Evolutionary conservation across 2,329 filamentous ascomycete species (phyloP), one percentile per base, ranked within the genome.

Genomic region (Davidsoniella australis): DNA sequence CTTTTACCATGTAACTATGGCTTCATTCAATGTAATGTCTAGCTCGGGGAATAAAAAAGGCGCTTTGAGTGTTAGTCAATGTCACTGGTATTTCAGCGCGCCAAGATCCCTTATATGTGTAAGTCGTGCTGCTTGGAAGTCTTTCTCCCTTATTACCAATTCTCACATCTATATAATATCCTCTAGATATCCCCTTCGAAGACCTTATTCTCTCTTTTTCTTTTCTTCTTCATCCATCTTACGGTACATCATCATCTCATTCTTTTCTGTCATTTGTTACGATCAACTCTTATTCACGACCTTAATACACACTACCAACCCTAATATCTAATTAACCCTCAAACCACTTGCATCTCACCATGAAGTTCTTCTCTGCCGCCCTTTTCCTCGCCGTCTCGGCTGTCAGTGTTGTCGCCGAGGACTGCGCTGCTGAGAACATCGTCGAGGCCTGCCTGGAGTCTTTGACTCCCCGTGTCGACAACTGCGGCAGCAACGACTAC

Each of bases 381-480:
- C 61, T 65, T 50, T 57, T 68, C 55, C 52, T 70, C 51, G 61
- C 62, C 55, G 59, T 58, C 53, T 60, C 60, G 26, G 40, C 26
- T 45, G 58, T 58, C 33, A 55, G 55, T 29, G 60, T 60, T 45
- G 53, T 60, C 43, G 60, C 58, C 49, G 57, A 53, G 46, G 44
- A 53, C 36, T 72, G 69, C 56, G 60, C 58, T 7, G 69, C 69
- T 55, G 62, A 69, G 47, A 66, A 66, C 62, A 71, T 72, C 40
- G 66, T 72, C 57, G 62, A 63, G 50, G 56, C 62, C 50, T 72
- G 69, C 57, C 61, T 72, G 18, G 48, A 55, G 33, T 63, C 60
- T 49, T 64, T 71, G 56, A 62, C 56, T 38, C 56, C 56, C 52
- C 67, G 67, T 60, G 60, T 67, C 54, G 50, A 56, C 3, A 54